Evolutionary conservation across 352 stramenopile genomes (phyloP).

Genomic region (Thalassiosira mediterranea): DNA sequence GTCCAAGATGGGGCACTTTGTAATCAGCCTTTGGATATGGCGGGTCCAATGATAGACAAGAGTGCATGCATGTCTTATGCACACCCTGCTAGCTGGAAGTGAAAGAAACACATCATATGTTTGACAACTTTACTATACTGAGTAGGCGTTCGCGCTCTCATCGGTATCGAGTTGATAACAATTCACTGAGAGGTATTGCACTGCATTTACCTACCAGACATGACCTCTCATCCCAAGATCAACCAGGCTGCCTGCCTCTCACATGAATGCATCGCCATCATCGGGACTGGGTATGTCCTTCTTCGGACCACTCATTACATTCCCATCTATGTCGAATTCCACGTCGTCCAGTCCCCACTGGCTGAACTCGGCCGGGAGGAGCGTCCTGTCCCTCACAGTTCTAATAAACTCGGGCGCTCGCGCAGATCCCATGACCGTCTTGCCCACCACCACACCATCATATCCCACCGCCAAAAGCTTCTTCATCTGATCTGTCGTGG

Average conservation of each 20-base stretch:
- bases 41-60: too few species aligned
- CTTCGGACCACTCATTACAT: constrained; percentile 70
- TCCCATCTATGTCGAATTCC: constrained; percentile 80
- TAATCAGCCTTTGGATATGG: too few species aligned
- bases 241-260: constrained; percentile 1
- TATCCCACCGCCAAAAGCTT: constrained; percentile 79
- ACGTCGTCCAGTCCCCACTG: constrained; percentile 78
- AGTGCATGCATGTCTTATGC: too few species aligned
- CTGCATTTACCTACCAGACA: too few species aligned
- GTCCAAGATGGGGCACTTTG: too few species aligned
- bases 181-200: too few species aligned
- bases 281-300: constrained; percentile 37
- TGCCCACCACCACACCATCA: constrained; percentile 82
- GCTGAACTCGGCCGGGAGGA: constrained; percentile 77
- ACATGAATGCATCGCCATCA: constrained; percentile 49
- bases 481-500: constrained; percentile 74
- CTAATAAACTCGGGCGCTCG: constrained; percentile 81
- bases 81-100: too few species aligned
- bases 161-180: too few species aligned
- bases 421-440: constrained; percentile 75
- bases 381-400: constrained; percentile 72
- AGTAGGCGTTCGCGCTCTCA: too few species aligned
- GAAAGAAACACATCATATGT: too few species aligned
- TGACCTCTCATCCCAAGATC: too few species aligned
- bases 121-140: too few species aligned